Base-by-base conservation (phyloP, 2,329 filamentous ascomycete genomes). In the Colletotrichum tropicale region DNA sequence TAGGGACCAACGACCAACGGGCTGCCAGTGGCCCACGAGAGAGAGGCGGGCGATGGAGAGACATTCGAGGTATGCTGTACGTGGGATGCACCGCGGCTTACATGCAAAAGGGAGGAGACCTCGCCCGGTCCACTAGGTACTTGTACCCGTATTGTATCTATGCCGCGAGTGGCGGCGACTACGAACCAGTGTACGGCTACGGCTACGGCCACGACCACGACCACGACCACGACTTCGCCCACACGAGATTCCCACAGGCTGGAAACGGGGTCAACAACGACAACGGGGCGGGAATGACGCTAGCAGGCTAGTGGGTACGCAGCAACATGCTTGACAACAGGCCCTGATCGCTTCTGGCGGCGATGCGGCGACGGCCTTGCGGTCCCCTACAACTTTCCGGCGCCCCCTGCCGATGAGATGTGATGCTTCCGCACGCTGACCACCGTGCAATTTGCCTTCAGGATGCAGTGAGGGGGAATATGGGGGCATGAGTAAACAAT, bases 211-310 rank as follows among this genome's bases (percentile, higher is more conserved):
- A 24, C 24, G 24, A 24, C 24, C 24, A 24, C n/a, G n/a, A n/a
- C 58, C 13, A 64, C 32, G 43, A 58, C 64, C 32, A 28, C 55
- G 7, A 24, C 21, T 28, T 34, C 60, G 43, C 58, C 72, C 34
- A 75, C 73, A 73, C 70, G 73, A 68, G 73, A 75, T 75, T 75
- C n/a, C 15, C 70, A 75, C 73, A 75, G 73, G 73, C 70, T n/a
- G 18, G 8, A 34, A 68, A 68, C 64, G 62, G 64, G 16, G 48
- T 65, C 65, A 58, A 64, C 64, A 75, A 75, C 64, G 30, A 67
- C 62, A 60, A 72, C 72, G 69, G 70, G 64, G 64, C 64, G 69
- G 73, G 62, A 48, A 73, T 58, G 73, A 73, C 73, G 64, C 73
- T 75, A 75, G 21, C 56, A 66, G 36, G 67, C 71, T 61, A 38